Base-by-base conservation (phyloP, 2,329 filamentous ascomycete species). In the Talaromyces sp. region DNA sequence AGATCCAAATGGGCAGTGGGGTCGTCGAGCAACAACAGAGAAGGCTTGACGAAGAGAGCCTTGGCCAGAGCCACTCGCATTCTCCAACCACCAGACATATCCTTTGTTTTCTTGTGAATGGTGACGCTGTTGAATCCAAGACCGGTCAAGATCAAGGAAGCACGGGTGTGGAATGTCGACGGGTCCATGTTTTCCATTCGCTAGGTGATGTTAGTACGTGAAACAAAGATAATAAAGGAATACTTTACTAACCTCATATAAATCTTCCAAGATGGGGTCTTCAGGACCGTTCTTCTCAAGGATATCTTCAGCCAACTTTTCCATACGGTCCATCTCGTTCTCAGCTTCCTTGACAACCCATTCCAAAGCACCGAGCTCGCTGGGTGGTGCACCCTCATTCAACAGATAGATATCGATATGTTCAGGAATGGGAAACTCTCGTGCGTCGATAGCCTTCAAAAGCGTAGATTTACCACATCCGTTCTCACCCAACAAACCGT, bases 11-110 rank as follows among this genome's bases (percentile, higher is more conserved):
- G 95, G 76, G 95, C 95, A 70, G 95, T 99, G 50, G 95, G 95
- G 84, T 99, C 95, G 78, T 99, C 95, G 74, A 99, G 93, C 70
- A 99, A 87, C 60, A 99, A 88, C 65, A 99, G 86, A 19, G 93
- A 95, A 41, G 96, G 95, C 87, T 96, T 96, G 82, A 99, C 94
- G 84, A 99, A 99, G 62, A 99, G 89, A 65, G 95, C 95, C 86
- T 98, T 97, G 78, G 87, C 95, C 67, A 99, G 89, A 65, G 95
- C 95, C 66, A 99, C 95, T 87, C 96, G 92, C 95, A 99, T 99
- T 85, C 94, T 89, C 95, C 95, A 99, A 73, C 95, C 95, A 92
- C 95, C 95, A 70, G 95, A 99, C 96, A 99, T 99, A 80, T 99
- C 96, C 87, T 98, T 99, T 74, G 96, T 99, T 89, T 96, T 97